These are phyloP conservation scores for Fusarium sp. DNA, from an alignment of 2,329 filamentous ascomycete genomes.

Conservation along the genomic window DNA sequence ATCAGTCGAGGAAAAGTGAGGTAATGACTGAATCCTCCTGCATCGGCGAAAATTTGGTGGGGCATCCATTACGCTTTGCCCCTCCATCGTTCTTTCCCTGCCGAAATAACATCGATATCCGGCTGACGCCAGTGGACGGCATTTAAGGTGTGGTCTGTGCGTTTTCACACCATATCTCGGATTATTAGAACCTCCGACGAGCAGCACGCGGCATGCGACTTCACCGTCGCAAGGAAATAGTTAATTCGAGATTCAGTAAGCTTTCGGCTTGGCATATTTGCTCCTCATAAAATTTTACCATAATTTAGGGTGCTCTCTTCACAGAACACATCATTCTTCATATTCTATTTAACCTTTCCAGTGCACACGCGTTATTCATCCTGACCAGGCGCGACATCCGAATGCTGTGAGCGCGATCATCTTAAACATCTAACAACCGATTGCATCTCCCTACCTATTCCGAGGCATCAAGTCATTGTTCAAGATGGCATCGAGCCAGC, in stretches of 20 bases:
- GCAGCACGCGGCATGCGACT: conserved; percentile 21
- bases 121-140: conserved; percentile 33
- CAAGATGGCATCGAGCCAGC: conserved; percentile 55
- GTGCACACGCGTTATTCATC: conserved; percentile 1
- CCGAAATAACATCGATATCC: conserved; percentile 33
- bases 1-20: conserved; percentile 44
- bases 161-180: conserved; percentile 23
- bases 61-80: conserved; percentile 45
- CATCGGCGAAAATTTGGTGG: conserved; percentile 49
- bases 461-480: not conserved
- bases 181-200: conserved; percentile 40
- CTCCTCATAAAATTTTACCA: not conserved
- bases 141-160: conserved; percentile 57
- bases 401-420: conserved; percentile 18
- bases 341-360: not conserved
- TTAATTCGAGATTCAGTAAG: conserved; percentile 15
- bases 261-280: conserved; percentile 3
- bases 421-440: conserved; percentile 2
- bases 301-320: not conserved
- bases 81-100: conserved; percentile 43
- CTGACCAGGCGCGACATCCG: conserved; percentile 5
- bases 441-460: conserved; percentile 1
- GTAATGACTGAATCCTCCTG: conserved; percentile 49
- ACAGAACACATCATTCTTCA: not conserved
- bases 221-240: conserved; percentile 15